Evolutionary conservation across 2,329 filamentous ascomycete species (phyloP), one percentile per base, ranked within the genome.

Genomic region (Colletotrichum higginsianum): DNA sequence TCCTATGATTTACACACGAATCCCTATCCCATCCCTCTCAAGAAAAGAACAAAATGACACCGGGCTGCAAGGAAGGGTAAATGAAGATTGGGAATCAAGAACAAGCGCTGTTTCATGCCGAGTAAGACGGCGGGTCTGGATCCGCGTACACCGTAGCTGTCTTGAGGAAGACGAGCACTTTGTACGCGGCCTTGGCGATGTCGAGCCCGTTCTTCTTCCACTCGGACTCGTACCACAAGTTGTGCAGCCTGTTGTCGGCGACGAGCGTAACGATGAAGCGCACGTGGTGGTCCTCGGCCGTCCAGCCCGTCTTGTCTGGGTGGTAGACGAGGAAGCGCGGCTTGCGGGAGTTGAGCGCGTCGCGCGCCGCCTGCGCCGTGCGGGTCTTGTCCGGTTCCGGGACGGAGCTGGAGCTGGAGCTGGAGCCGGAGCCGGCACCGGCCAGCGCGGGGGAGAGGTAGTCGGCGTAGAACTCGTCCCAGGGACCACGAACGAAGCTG

Each of bases 181-280:
- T 82, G 44, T 79, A 83, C 6, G 80, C 78, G 12, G 80, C 78
- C 75, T 78, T 80, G 18, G 78, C 70, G 38, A 83, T 79, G 2
- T 80, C 78, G 15, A 78, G n/a, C 8, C 73, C 73, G 26, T 67
- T 75, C 70, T 79, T 79, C 67, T 77, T 78, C 79, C 77, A 81
- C 23, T 80, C 78, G 15, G 64, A 73, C 35, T 79, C 76, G 53
- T 74, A 74, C 81, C 81, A 83, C 70, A 80, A 44, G 40, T 74
- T 73, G 63, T 76, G 77, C 56, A 83, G 74, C 73, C 80, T 74
- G 64, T 80, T 82, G 73, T 83, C 81, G 35, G 67, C 65, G n/a
- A 82, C 71, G 46, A 82, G 76, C 35, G 78, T 79, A 53, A 77
- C 77, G 49, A 84, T 79, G 77, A 84, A 84, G 46, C 82, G 80